Evolutionary conservation across 2,329 filamentous ascomycete genomes (phyloP), one percentile per base, ranked within the genome.

Genomic region (Claviceps paspali): DNA sequence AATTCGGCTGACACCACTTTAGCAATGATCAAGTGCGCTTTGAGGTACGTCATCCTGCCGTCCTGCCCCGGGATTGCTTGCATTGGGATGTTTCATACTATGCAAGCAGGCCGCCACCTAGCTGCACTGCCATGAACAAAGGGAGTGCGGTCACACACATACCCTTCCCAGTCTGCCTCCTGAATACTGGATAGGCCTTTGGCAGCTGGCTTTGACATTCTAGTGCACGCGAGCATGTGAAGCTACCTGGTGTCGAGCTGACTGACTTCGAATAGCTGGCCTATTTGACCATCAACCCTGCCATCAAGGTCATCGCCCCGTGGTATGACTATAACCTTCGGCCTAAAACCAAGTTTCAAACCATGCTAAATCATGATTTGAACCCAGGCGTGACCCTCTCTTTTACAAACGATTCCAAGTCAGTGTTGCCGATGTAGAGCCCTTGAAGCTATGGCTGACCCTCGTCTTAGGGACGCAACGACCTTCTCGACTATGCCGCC

Each of bases 21-120:
- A 35, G 33, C 18, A 35, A 35, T 12, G 33, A 35, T 12, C 33
- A 35, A 35, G 33, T 35, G 33, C 33, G 33, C 33, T 35, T 35
- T 3, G 33, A 35, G 24, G 33, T 35, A 35, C 12, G 33, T 28
- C 12, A 27, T 3, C 4, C 14, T 21, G 6, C 7, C 5, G 11
- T 10, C 6, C 14, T 26, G 17, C 19, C 2, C n/a, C 8, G 11
- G 19, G 8, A 33, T 26, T 1, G 15, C 11, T 6, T 30, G 11
- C 3, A 5, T 7, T 7, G 11, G n/a, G n/a, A n/a, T n/a, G 7
- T 8, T 34, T 7, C 18, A 6, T 8, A n/a, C 17, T 26, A 11
- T 8, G 15, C 33, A 15, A 19, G 11, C 15, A 27, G 18, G 11
- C 11, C 11, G 33, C 30, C 23, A 19, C 11, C 23, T 19, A 27